Percentiles rank a stretch among this genome's conserved stretches.
Evolutionary conservation across 1,139 yeast species (phyloP).

Genomic region (Scheffersomyces titani): DNA sequence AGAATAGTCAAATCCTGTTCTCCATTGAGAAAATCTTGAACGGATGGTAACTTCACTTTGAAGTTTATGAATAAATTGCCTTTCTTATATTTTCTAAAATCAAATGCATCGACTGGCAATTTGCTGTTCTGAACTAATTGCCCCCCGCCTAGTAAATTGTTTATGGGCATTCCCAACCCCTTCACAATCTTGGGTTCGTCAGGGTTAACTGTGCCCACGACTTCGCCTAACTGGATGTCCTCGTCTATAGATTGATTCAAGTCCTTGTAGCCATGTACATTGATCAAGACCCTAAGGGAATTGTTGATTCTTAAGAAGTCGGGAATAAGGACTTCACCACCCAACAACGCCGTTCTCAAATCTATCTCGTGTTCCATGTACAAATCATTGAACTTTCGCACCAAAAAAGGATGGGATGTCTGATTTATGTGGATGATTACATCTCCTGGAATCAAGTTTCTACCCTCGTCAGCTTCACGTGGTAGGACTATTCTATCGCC

Average conservation of each 20-base stretch:
- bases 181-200: conserved; percentile 49
- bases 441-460: conserved; percentile 64
- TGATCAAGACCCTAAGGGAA: conserved; percentile 37
- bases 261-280: conserved; percentile 35
- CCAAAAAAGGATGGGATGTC: conserved; percentile 38
- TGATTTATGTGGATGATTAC: conserved; percentile 50
- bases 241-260: conserved; percentile 23
- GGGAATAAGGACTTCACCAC: conserved; percentile 48
- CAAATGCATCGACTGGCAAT: conserved; percentile 20
- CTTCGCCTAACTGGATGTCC: conserved; percentile 44
- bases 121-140: conserved; percentile 18
- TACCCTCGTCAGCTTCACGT: conserved; percentile 67
- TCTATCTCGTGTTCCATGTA: conserved; percentile 49
- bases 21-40: conserved; percentile 26
- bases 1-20: conserved; percentile 23
- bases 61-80: conserved; percentile 47
- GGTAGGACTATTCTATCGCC: conserved; percentile 54
- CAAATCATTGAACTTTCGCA: conserved; percentile 52
- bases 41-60: conserved; percentile 37
- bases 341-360: conserved; percentile 54
- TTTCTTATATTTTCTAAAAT: conserved; percentile 23
- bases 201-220: conserved; percentile 46
- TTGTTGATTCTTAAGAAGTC: conserved; percentile 48
- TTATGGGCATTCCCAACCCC: conserved; percentile 67
- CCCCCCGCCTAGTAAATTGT: conserved; percentile 36